phyloP scores from a whole-genome alignment of 2,329 filamentous ascomycete genomes.

The Neocucurbitaria cava region DNA sequence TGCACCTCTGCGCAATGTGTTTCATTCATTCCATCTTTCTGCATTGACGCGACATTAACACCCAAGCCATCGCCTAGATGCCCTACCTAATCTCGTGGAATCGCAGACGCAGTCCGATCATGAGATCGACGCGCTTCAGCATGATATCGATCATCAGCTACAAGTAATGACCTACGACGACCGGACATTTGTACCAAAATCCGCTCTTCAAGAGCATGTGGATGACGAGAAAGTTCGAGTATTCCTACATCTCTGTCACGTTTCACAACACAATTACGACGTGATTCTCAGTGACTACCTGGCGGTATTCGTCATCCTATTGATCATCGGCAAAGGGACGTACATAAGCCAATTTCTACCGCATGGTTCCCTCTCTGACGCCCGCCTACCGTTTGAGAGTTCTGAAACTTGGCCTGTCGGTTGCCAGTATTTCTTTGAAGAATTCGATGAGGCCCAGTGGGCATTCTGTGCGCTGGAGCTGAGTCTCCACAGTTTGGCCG shows the following conservation, averaged over 20 bases:
- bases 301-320: conserved; percentile 21
- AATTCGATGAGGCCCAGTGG: conserved; percentile 24
- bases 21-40: too few species aligned
- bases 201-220: conserved; percentile 1
- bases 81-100: too few species aligned
- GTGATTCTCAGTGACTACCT: conserved; percentile 9
- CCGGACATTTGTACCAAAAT: conserved; percentile 7
- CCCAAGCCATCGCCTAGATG: too few species aligned
- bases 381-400: conserved; percentile 14
- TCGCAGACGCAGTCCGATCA: too few species aligned
- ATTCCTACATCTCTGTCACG: neutral
- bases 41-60: too few species aligned
- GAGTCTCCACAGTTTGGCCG: neutral
- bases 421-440: conserved; percentile 3
- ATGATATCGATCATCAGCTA: neutral
- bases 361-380: conserved; percentile 10
- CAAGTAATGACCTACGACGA: neutral
- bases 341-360: conserved; percentile 14
- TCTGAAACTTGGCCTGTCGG: neutral
- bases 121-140: neutral
- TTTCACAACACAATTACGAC: neutral
- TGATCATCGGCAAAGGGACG: conserved; percentile 10
- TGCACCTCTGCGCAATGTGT: too few species aligned
- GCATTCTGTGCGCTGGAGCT: conserved; percentile 13
- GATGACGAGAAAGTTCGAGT: neutral